Conservation (phyloP, 2,329 filamentous ascomycete genomes). For the Elsinoe necatrix region DNA sequence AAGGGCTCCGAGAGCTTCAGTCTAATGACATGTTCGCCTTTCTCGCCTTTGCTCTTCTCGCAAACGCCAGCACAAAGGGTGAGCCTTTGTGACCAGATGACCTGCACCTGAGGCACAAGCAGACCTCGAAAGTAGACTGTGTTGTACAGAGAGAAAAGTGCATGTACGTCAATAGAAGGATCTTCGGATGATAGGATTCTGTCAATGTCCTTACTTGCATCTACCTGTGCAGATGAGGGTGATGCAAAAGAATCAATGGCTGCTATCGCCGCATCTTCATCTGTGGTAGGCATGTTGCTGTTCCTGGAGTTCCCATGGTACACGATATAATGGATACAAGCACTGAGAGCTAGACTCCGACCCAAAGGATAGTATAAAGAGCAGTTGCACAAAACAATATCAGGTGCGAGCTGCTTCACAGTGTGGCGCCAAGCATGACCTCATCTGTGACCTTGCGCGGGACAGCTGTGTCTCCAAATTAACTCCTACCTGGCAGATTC, state of each 20-base stretch:
- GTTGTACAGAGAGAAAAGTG: slow-evolving; percentile 35
- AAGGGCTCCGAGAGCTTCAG: slow-evolving; percentile 38
- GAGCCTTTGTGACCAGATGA: slow-evolving; percentile 37
- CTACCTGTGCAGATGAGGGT: slow-evolving; percentile 29
- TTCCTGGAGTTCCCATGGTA: background rate
- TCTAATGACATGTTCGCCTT: slow-evolving; percentile 33
- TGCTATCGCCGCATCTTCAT: slow-evolving; percentile 34
- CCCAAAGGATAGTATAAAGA: too few relatives aligned
- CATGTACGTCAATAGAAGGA: slow-evolving; percentile 35
- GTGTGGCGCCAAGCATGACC: background rate
- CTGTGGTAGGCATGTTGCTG: slow-evolving; percentile 31
- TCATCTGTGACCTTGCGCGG: background rate
- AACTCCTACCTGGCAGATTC: background rate
- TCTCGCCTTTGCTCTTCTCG: slow-evolving; percentile 34
- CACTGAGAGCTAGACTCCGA: too few relatives aligned
- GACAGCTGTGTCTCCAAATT: background rate
- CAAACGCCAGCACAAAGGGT: slow-evolving; percentile 41
- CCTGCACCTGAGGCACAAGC: slow-evolving; percentile 33
- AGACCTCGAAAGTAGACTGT: slow-evolving; percentile 37
- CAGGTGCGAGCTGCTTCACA: too few relatives aligned
- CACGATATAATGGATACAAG: background rate
- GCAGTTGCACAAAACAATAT: too few relatives aligned
- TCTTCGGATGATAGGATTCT: slow-evolving; percentile 30
- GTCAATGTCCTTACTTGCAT: slow-evolving; percentile 30
- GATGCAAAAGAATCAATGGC: slow-evolving; percentile 32